A percentile compares a stretch with the other conserved stretches of the same genome.
Conservation (phyloP, 1,284 basidiomycete genomes). For the Cutaneotrichosporon arboriforme region DNA sequence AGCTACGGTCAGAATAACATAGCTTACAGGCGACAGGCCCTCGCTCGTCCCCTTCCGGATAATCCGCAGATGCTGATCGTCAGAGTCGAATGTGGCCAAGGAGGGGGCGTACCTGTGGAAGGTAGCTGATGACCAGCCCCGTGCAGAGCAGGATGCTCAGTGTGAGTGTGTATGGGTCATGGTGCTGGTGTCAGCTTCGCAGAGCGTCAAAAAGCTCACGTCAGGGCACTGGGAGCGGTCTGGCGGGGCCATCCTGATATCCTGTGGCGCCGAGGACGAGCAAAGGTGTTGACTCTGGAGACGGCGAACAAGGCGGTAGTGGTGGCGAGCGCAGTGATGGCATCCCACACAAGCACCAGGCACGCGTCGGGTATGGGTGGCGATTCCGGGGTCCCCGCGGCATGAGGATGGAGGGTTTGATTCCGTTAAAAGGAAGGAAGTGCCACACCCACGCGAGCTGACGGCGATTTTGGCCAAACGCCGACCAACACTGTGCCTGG, state of each 20-base stretch:
- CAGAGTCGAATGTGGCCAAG: background rate
- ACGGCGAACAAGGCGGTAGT: too few relatives aligned
- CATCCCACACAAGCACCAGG: too few relatives aligned
- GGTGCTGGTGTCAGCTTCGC: constrained; percentile 9
- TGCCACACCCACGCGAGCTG: too few relatives aligned
- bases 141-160: constrained; percentile 68
- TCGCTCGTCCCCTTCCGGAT: constrained; percentile 65
- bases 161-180: constrained; percentile 52
- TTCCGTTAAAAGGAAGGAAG: too few relatives aligned
- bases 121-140: constrained; percentile 79
- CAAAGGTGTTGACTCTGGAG: too few relatives aligned
- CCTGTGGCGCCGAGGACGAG: too few relatives aligned
- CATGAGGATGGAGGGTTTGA: too few relatives aligned
- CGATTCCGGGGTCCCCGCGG: too few relatives aligned
- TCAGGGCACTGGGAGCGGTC: constrained; percentile 10
- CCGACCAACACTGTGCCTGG: background rate
- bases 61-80: constrained; percentile 29
- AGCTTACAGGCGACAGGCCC: constrained; percentile 67
- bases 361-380: too few relatives aligned
- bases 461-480: too few relatives aligned
- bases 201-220: constrained; percentile 12
- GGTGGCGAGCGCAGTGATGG: too few relatives aligned
- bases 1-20: constrained; percentile 1
- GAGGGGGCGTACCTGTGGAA: constrained; percentile 67
- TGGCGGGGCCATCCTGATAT: background rate